phyloP scores from a whole-genome alignment of 371 early-diverging fungal genomes.

The Apophysomyces elegans region DNA sequence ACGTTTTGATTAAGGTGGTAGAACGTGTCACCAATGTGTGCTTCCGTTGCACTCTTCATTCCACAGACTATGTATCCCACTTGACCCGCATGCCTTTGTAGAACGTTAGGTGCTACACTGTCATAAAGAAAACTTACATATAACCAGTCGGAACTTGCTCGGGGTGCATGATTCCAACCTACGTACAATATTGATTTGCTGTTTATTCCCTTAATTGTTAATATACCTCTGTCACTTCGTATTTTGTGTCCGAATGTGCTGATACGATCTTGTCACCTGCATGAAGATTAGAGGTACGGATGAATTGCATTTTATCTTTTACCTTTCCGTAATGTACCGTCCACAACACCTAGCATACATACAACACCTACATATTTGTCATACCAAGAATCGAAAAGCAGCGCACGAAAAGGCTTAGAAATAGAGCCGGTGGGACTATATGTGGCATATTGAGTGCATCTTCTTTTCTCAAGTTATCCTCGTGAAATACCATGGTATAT shows the following conservation, averaged over 20 bases:
- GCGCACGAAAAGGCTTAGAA: slow-evolving; percentile 74
- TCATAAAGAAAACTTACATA: slow-evolving; percentile 57
- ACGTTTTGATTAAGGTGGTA: slow-evolving; percentile 65
- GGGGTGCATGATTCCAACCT: slow-evolving; percentile 95
- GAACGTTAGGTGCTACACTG: background rate
- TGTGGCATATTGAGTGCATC: background rate
- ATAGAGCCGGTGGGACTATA: slow-evolving; percentile 62
- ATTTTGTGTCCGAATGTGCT: slow-evolving; percentile 72
- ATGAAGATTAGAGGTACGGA: too few species aligned
- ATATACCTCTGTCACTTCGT: slow-evolving; percentile 81
- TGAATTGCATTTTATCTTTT: slow-evolving; percentile 3
- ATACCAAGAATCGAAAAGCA: slow-evolving; percentile 97
- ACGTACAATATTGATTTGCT: background rate
- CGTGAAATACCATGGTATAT: slow-evolving; percentile 67
- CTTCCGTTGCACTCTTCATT: slow-evolving; percentile 93
- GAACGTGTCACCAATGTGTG: slow-evolving; percentile 97
- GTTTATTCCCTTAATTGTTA: background rate
- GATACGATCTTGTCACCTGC: slow-evolving; percentile 85
- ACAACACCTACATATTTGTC: slow-evolving; percentile 95
- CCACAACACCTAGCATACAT: slow-evolving; percentile 87
- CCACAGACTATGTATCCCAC: slow-evolving; percentile 93
- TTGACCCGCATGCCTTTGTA: slow-evolving; percentile 83
- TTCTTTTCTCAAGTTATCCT: background rate
- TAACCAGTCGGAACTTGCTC: slow-evolving; percentile 76
- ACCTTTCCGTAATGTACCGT: slow-evolving; percentile 84